Conservation (phyloP, 495 filamentous ascomycete genomes). For the Neurospora discreta region DNA sequence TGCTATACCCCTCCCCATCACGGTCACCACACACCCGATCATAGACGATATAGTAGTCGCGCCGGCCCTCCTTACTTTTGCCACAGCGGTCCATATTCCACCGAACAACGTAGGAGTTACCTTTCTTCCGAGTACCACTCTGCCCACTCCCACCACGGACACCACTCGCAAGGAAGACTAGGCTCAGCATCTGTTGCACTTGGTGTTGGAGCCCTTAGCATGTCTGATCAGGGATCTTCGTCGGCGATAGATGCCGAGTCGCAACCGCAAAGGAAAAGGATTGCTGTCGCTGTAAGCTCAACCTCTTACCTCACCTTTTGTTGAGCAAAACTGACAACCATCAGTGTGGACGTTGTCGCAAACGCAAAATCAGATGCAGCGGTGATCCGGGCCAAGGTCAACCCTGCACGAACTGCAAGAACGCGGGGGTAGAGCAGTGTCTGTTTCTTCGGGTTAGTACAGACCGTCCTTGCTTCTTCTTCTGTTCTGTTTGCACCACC, state of each 20-base stretch:
- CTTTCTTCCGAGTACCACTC: neutral
- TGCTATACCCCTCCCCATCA: slow-evolving; percentile 22
- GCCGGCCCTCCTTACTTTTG: slow-evolving; percentile 24
- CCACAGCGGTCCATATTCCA: slow-evolving; percentile 25
- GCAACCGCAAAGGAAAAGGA: slow-evolving; percentile 42
- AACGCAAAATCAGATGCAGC: slow-evolving; percentile 93
- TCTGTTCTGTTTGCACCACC: neutral
- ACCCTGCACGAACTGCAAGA: slow-evolving; percentile 76
- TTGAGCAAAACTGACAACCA: slow-evolving; percentile 2
- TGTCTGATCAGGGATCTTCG: slow-evolving; percentile 26
- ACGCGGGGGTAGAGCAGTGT: slow-evolving; percentile 57
- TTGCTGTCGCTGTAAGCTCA: slow-evolving; percentile 56
- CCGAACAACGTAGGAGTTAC: neutral
- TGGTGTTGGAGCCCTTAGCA: slow-evolving; percentile 23
- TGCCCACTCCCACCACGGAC: neutral
- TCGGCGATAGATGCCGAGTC: slow-evolving; percentile 23
- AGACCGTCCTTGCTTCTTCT: slow-evolving; percentile 4
- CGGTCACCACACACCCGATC: slow-evolving; percentile 1
- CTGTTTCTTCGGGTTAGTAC: slow-evolving; percentile 62
- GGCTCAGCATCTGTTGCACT: slow-evolving; percentile 8
- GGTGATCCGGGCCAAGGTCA: slow-evolving; percentile 66
- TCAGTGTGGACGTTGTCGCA: slow-evolving; percentile 83
- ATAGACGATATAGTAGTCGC: slow-evolving; percentile 31
- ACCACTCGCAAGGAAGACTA: neutral
- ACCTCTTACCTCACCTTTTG: neutral